These are phyloP conservation scores for Lineolata rhizophorae DNA, from an alignment of 495 filamentous ascomycete genomes.

Conservation along the genomic window DNA sequence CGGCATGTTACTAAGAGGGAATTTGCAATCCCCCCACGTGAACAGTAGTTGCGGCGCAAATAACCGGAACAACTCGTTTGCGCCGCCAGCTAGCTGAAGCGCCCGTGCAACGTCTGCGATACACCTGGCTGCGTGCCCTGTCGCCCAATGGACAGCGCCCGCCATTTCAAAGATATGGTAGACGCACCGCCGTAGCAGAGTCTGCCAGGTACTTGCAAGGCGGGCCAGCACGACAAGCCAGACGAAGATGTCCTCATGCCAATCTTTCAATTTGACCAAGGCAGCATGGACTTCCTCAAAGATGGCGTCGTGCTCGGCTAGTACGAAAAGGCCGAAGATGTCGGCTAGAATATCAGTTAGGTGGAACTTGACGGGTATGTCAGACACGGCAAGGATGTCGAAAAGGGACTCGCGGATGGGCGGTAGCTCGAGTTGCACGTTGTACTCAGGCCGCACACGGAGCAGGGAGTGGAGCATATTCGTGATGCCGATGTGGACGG, in stretches of 20 bases:
- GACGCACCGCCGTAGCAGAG: constrained; percentile 56
- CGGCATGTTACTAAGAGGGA: constrained; percentile 45
- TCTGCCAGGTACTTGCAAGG: constrained; percentile 62
- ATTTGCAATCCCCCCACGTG: constrained; percentile 53
- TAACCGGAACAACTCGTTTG: constrained; percentile 55
- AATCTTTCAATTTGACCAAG: constrained; percentile 47
- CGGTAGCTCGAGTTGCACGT: constrained; percentile 27
- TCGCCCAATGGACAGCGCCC: constrained; percentile 37
- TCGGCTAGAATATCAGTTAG: constrained; percentile 44
- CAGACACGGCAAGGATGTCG: constrained; percentile 38
- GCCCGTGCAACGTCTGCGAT: no score
- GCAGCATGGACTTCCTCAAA: constrained; percentile 53
- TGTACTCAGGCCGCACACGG: constrained; percentile 35
- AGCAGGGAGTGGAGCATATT: constrained; percentile 45
- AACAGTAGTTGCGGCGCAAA: constrained; percentile 86
- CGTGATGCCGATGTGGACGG: constrained; percentile 41
- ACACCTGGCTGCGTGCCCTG: constrained; percentile 48
- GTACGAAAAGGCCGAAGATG: constrained; percentile 56
- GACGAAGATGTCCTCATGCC: constrained; percentile 65
- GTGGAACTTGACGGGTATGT: constrained; percentile 53
- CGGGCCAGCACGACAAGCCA: constrained; percentile 52
- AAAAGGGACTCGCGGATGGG: constrained; percentile 60
- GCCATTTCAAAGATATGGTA: constrained; percentile 88
- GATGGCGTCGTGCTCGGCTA: constrained; percentile 61
- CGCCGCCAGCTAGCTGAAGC: constrained; percentile 36